Evolutionary conservation across 805 yeast species (phyloP), one percentile per base, ranked within the genome.

Genomic region (Lipomyces oligophaga): DNA sequence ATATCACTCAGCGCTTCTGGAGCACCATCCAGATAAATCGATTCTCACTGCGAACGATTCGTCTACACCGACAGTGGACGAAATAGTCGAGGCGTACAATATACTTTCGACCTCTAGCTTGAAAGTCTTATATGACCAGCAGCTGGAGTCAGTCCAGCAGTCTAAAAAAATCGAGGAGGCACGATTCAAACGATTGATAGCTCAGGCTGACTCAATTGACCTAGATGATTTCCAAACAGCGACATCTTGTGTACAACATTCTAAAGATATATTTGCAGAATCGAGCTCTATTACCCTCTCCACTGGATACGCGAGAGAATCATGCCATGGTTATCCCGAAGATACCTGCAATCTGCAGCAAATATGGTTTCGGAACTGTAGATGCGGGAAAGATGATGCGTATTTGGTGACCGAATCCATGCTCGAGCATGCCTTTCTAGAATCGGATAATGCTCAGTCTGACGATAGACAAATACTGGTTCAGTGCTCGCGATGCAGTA

Each of bases 401-500:
- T 83, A 86, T 46, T 60, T 61, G 13, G 62, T 90, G 1, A 69
- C 69, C 1, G 96, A 87, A 53, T 60, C 65, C 1, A 84, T 83
- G 44, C 69, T 90, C 45, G 79, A 67, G 15, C 30, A 21, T 6
- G 28, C 34, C 26, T 38, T 20, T 15, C 43, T n/a, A 21, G 21
- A 28, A 10, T 6, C 5, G 5, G 5, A 15, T 5, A n/a, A 27
- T 16, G 19, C 22, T 10, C 20, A 15, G 10, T 25, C 79, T 0
- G 71, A 75, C 0, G 55, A 62, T 2, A 81, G 71, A 54, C 83
- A 82, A 53, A 73, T 89, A 1, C 71, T 85, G 19, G 78, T 85
- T 0, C 96, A 89, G 59, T 90, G 97, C 62, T 62, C 68, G 10
- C 80, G 84, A 26, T 90, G 97, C 63, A 85, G 95, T 62, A 62